Percentiles rank a stretch among this genome's conserved stretches.
Evolutionary conservation across 768 basidiomycete genomes (phyloP).

Genomic region (Gloeophyllum trabeum): DNA sequence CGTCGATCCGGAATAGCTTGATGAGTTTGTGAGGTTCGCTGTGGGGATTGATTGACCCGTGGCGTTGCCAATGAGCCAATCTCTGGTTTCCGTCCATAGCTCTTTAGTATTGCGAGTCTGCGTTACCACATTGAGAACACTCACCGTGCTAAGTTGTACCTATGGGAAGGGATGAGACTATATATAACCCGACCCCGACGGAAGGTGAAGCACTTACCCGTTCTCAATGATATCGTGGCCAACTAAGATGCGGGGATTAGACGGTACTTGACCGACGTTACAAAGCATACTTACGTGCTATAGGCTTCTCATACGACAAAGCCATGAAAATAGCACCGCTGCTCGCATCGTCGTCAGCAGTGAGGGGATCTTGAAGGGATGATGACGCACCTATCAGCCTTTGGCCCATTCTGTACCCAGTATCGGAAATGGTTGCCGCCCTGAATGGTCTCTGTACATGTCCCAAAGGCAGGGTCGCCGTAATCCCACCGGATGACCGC

Average conservation of each 20-base stretch:
- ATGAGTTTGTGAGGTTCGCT: conserved; percentile 36
- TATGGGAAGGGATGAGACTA: conserved; percentile 10
- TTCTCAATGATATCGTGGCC: conserved; percentile 62
- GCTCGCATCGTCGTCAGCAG: background rate
- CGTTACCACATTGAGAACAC: too few relatives aligned
- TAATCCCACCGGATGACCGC: conserved; percentile 83
- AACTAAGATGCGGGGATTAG: conserved; percentile 18
- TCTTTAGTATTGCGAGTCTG: background rate
- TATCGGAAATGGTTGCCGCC: conserved; percentile 88
- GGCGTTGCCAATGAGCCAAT: conserved; percentile 80
- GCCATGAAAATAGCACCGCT: conserved; percentile 73
- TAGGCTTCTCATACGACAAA: conserved; percentile 59
- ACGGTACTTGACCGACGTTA: background rate
- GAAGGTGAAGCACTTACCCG: conserved; percentile 30
- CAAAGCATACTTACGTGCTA: conserved; percentile 31
- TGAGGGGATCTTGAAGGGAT: background rate
- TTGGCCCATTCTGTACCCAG: conserved; percentile 68
- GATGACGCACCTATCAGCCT: conserved; percentile 41
- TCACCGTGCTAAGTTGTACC: conserved; percentile 68
- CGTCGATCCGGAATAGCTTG: conserved; percentile 53
- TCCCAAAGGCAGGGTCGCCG: conserved; percentile 67
- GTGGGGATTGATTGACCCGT: conserved; percentile 44
- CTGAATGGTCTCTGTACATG: conserved; percentile 75
- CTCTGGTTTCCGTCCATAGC: conserved; percentile 32
- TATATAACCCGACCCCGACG: background rate